phyloP scores from a whole-genome alignment of 768 basidiomycete species.

The Lactarius hatsudake region DNA sequence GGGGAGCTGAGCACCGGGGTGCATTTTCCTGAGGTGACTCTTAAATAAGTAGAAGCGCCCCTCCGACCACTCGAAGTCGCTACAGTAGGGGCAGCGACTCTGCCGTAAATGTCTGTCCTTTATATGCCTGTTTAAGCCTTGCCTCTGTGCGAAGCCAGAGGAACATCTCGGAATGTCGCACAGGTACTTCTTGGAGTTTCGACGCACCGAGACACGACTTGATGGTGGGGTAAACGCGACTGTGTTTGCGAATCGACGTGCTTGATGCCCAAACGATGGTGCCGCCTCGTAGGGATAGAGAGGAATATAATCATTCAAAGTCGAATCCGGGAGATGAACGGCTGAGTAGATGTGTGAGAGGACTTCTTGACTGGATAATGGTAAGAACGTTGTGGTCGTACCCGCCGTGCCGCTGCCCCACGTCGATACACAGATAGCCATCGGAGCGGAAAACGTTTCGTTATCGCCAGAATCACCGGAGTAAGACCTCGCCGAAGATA shows the following conservation, averaged over 20 bases:
- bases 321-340: neutral
- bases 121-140: neutral
- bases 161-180: neutral
- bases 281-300: neutral
- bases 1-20: neutral
- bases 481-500: too few species aligned
- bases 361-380: too few species aligned
- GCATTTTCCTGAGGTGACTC: neutral
- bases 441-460: too few species aligned
- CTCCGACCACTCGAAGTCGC: neutral
- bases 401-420: too few species aligned
- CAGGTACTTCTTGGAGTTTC: neutral
- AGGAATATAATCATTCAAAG: neutral
- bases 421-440: too few species aligned
- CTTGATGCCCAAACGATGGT: neutral
- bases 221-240: neutral
- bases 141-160: neutral
- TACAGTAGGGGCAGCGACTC: neutral
- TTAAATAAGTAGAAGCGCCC: neutral
- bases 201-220: neutral
- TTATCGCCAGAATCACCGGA: too few species aligned
- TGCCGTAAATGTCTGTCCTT: neutral
- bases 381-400: too few species aligned
- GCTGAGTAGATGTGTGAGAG: too few species aligned
- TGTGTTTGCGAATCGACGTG: neutral